Conservation (phyloP, 208 protist species). For the Leishmania lainsoni region DNA sequence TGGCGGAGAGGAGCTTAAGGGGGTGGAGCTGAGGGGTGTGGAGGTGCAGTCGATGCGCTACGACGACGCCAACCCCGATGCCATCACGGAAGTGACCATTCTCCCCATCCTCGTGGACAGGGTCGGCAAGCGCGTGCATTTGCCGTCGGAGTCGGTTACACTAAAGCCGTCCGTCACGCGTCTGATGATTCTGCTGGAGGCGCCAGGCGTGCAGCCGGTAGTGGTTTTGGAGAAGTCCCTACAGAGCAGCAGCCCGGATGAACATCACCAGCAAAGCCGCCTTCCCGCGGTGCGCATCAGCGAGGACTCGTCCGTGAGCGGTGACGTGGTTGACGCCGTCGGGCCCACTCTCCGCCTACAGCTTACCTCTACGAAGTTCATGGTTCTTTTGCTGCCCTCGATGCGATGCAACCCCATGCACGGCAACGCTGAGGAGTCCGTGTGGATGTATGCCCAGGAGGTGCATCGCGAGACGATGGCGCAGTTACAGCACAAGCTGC, state of each 20-base stretch:
- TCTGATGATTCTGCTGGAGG: slow-evolving; percentile 64
- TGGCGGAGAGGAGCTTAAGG: slow-evolving; percentile 45
- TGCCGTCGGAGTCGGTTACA: slow-evolving; percentile 49
- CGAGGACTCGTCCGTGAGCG: slow-evolving; percentile 48
- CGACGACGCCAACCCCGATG: slow-evolving; percentile 32
- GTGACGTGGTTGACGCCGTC: slow-evolving; percentile 48
- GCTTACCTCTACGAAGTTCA: slow-evolving; percentile 35
- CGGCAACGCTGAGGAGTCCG: slow-evolving; percentile 63
- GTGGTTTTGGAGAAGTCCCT: slow-evolving; percentile 67
- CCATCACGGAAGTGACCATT: slow-evolving; percentile 61
- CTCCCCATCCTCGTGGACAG: slow-evolving; percentile 56
- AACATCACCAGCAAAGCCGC: slow-evolving; percentile 46
- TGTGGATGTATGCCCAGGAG: slow-evolving; percentile 75
- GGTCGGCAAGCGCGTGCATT: slow-evolving; percentile 42
- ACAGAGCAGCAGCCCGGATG: slow-evolving; percentile 41
- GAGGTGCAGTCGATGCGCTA: slow-evolving; percentile 67
- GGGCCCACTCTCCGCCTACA: slow-evolving; percentile 56
- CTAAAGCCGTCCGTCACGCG: slow-evolving; percentile 67
- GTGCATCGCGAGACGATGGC: slow-evolving; percentile 66
- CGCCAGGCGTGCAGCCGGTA: slow-evolving; percentile 29
- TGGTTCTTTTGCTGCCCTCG: slow-evolving; percentile 52
- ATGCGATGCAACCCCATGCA: slow-evolving; percentile 53
- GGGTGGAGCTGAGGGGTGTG: slow-evolving; percentile 43
- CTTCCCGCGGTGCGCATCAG: slow-evolving; percentile 58
- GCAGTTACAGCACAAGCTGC: slow-evolving; percentile 52